Percentiles rank a stretch among this genome's conserved stretches.
Conservation (phyloP, 164 flowering plant species). For the Paratinospora sagittata region DNA sequence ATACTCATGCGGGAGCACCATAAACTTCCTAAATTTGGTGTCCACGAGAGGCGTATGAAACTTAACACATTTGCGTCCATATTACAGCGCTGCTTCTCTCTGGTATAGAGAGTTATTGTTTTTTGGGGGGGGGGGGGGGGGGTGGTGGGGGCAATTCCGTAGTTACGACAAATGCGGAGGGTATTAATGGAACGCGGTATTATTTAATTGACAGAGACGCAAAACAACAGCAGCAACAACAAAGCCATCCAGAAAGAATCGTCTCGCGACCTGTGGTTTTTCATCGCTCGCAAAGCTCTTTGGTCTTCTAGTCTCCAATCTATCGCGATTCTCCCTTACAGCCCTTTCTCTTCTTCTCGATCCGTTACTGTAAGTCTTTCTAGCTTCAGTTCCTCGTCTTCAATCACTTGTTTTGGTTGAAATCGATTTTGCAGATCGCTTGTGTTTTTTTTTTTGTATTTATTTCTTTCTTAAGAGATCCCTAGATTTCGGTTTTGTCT, state of each 20-base stretch:
- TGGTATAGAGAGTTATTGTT: background rate
- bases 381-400: background rate
- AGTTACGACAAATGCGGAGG: background rate
- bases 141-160: background rate
- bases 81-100: background rate
- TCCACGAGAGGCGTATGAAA: background rate
- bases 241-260: conserved; percentile 19
- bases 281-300: conserved; percentile 3
- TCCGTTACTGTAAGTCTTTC: conserved; percentile 16
- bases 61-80: background rate
- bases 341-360: conserved; percentile 12
- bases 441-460: background rate
- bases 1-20: background rate
- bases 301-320: background rate
- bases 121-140: background rate
- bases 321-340: conserved; percentile 3
- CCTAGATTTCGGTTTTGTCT: background rate
- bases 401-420: background rate
- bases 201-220: conserved; percentile 12
- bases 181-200: conserved; percentile 9
- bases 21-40: background rate
- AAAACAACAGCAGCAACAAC: conserved; percentile 12
- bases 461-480: background rate
- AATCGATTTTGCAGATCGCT: no score
- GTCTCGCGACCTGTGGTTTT: conserved; percentile 17